phyloP scores from a whole-genome alignment of 345 rosid species.

The Rhizophora mangle region DNA sequence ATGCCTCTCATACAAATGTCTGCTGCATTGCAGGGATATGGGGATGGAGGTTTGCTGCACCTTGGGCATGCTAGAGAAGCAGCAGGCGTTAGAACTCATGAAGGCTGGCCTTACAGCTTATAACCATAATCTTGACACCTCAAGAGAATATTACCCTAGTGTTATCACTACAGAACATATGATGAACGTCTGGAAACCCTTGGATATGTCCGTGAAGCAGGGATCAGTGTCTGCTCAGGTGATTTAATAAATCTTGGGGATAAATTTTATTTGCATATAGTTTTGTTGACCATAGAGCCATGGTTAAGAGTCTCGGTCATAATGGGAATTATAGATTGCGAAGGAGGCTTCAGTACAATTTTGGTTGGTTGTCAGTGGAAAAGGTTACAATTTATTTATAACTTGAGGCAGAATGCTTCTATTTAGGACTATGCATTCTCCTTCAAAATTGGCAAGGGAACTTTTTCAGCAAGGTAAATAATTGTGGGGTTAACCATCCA shows the following conservation, averaged over 20 bases:
- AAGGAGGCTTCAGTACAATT: neutral
- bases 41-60: slow-evolving; percentile 99
- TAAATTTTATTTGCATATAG: neutral
- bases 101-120: slow-evolving; percentile 97
- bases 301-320: neutral
- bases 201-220: slow-evolving; percentile 78
- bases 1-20: slow-evolving; percentile 8
- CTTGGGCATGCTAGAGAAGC: slow-evolving; percentile 95
- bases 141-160: slow-evolving; percentile 88
- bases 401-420: slow-evolving; percentile 1
- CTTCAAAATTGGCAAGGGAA: neutral
- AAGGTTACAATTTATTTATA: neutral
- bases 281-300: no score
- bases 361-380: neutral
- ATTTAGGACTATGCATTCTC: neutral
- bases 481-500: neutral
- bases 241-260: slow-evolving; percentile 15
- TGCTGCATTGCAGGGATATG: slow-evolving; percentile 59
- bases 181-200: slow-evolving; percentile 92
- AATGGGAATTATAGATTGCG: neutral
- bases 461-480: slow-evolving; percentile 2
- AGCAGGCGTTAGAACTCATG: slow-evolving; percentile 88
- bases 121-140: slow-evolving; percentile 97
- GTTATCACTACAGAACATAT: slow-evolving; percentile 74
- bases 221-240: slow-evolving; percentile 98